These are phyloP conservation scores for Eucalyptus shirleyi DNA, from an alignment of 345 rosid species.

Conservation along the genomic window DNA sequence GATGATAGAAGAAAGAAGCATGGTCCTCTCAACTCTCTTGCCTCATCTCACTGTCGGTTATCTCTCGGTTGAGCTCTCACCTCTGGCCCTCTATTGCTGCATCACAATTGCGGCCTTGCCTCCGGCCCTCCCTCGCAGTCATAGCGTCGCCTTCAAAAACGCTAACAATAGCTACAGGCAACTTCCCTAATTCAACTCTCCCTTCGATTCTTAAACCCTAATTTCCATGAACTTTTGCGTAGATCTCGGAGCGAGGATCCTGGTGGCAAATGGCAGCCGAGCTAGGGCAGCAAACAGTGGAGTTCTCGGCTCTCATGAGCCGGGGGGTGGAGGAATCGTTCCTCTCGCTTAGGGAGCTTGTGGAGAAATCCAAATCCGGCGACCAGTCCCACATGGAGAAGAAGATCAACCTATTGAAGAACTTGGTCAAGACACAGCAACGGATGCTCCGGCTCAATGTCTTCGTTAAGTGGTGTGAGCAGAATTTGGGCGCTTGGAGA, in stretches of 20 bases:
- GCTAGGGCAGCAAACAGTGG: conserved; percentile 84
- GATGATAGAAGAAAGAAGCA: not conserved
- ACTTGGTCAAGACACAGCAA: conserved; percentile 69
- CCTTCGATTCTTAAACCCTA: conserved; percentile 6
- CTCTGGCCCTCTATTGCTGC: not conserved
- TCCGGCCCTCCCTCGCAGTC: not conserved
- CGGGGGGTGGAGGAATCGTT: conserved; percentile 85
- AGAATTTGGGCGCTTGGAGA: not conserved
- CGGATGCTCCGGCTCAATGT: conserved; percentile 95
- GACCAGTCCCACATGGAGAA: conserved; percentile 69
- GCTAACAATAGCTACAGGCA: not conserved
- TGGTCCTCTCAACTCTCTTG: no score
- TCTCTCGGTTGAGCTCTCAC: not conserved
- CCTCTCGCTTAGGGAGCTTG: conserved; percentile 56
- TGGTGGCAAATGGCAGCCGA: conserved; percentile 25
- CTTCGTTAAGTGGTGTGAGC: conserved; percentile 94
- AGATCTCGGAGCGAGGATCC: not conserved
- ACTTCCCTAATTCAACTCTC: not conserved
- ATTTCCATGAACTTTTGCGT: not conserved
- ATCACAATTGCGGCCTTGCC: not conserved
- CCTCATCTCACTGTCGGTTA: no score
- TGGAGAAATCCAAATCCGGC: conserved; percentile 49
- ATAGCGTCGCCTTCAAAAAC: not conserved
- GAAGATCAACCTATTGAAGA: conserved; percentile 74
- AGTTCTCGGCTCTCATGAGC: conserved; percentile 58